Conservation (phyloP, 257 asterid species). For the Datura wrightii region DNA sequence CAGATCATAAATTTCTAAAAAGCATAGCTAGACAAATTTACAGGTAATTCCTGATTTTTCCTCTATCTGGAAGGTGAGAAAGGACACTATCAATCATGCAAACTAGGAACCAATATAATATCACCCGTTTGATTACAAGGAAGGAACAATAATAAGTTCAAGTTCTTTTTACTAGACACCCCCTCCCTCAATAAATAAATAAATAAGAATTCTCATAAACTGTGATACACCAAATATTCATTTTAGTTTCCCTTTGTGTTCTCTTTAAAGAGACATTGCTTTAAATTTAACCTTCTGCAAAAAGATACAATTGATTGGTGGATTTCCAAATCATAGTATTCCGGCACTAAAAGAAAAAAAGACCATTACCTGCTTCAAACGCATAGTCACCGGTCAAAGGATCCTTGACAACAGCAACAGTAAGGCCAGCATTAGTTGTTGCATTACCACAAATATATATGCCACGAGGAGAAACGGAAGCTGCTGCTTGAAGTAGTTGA, state of each 20-base stretch:
- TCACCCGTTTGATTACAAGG: background rate
- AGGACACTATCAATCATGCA: background rate
- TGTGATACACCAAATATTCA: background rate
- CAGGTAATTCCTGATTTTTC: constrained; percentile 3
- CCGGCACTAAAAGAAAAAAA: constrained; percentile 10
- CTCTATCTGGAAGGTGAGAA: constrained; percentile 16
- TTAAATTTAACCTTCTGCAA: constrained; percentile 4
- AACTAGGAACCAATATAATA: constrained; percentile 4
- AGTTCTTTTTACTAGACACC: background rate
- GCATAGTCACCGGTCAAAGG: constrained; percentile 92
- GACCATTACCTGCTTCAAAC: constrained; percentile 88
- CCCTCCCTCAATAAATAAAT: background rate
- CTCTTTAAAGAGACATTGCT: background rate
- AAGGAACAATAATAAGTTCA: background rate
- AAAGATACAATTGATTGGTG: background rate
- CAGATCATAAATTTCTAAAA: background rate
- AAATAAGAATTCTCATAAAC: constrained; percentile 22
- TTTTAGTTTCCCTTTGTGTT: constrained; percentile 9
- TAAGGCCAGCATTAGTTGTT: constrained; percentile 97
- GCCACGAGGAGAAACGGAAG: constrained; percentile 98
- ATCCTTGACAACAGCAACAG: constrained; percentile 98
- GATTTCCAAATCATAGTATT: background rate
- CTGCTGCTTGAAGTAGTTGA: constrained; percentile 97
- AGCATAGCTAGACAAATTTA: constrained; percentile 15
- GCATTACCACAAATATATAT: constrained; percentile 96